These are phyloP conservation scores for Dendrothele bispora DNA, from an alignment of 768 basidiomycete species.

Conservation along the genomic window DNA sequence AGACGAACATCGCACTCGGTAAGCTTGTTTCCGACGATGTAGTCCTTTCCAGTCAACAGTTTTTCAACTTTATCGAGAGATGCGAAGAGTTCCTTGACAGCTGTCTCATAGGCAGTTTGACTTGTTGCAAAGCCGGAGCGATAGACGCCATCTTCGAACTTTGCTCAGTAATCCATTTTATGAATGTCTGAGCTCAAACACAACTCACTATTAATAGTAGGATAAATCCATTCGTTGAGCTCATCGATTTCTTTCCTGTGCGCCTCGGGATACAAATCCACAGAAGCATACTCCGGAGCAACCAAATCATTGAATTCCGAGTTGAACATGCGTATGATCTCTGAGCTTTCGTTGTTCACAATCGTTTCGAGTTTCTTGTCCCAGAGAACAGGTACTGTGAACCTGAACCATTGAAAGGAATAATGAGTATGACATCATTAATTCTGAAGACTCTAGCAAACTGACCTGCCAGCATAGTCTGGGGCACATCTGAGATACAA, in stretches of 20 bases:
- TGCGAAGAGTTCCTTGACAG: slow-evolving; percentile 72
- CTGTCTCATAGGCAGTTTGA: slow-evolving; percentile 78
- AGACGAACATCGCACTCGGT: slow-evolving; percentile 87
- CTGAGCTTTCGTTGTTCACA: slow-evolving; percentile 94
- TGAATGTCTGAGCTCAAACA: not conserved
- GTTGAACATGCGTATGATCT: slow-evolving; percentile 95
- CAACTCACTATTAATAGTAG: slow-evolving; percentile 75
- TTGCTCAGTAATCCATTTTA: not conserved
- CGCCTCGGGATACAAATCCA: slow-evolving; percentile 79
- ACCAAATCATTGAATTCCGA: slow-evolving; percentile 75
- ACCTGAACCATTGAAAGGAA: slow-evolving; percentile 37
- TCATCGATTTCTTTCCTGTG: slow-evolving; percentile 77
- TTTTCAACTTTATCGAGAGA: slow-evolving; percentile 82
- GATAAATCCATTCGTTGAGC: slow-evolving; percentile 85
- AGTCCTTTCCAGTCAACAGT: slow-evolving; percentile 75
- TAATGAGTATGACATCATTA: not conserved
- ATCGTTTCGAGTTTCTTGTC: slow-evolving; percentile 86
- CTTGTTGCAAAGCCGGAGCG: slow-evolving; percentile 83
- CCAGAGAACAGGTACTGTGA: slow-evolving; percentile 91
- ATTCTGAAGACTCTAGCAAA: not conserved
- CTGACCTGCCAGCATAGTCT: slow-evolving; percentile 67
- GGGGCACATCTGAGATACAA: slow-evolving; percentile 79
- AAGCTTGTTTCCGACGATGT: slow-evolving; percentile 77
- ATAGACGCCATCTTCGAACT: slow-evolving; percentile 75
- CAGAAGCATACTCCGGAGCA: slow-evolving; percentile 57